These are phyloP conservation scores for Candida takata DNA, from an alignment of 805 yeast species.

Conservation along the genomic window DNA sequence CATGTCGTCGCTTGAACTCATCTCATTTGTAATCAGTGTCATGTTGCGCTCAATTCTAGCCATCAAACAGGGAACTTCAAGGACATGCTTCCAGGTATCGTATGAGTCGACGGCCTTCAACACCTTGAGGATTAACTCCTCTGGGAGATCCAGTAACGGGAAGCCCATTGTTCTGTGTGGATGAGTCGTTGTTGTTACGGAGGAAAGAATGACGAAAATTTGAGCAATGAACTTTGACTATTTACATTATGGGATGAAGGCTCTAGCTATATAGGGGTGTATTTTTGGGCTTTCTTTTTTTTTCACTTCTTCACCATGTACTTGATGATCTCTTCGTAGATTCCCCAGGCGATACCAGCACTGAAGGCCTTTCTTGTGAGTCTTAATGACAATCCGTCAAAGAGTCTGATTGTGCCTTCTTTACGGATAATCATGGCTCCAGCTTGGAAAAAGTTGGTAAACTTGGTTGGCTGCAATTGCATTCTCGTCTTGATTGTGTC, in stretches of 20 bases:
- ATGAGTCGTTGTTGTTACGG: too few relatives aligned
- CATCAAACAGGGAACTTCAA: not conserved
- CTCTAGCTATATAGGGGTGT: too few relatives aligned
- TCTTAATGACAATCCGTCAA: conserved; percentile 79
- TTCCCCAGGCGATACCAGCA: conserved; percentile 96
- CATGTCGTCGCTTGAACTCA: not conserved
- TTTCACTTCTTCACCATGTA: conserved; percentile 3
- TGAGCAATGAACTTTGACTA: too few relatives aligned
- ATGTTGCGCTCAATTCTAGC: not conserved
- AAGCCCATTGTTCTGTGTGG: conserved; percentile 1
- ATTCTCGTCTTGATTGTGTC: conserved; percentile 90
- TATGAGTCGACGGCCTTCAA: not conserved
- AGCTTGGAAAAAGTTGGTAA: conserved; percentile 37
- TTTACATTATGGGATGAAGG: too few relatives aligned
- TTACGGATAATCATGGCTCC: conserved; percentile 29
- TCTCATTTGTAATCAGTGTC: conserved; percentile 1
- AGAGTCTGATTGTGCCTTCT: conserved; percentile 51
- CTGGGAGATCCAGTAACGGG: conserved; percentile 1
- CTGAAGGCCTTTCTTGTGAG: conserved; percentile 80
- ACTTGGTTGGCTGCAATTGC: conserved; percentile 57
- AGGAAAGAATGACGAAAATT: too few relatives aligned
- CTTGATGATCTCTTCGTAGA: conserved; percentile 81
- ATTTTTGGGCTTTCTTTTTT: too few relatives aligned
- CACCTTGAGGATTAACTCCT: conserved; percentile 1
- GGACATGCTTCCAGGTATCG: not conserved